phyloP scores from a whole-genome alignment of 139 green algal species.

The Tetradesmus lagerheimii region DNA sequence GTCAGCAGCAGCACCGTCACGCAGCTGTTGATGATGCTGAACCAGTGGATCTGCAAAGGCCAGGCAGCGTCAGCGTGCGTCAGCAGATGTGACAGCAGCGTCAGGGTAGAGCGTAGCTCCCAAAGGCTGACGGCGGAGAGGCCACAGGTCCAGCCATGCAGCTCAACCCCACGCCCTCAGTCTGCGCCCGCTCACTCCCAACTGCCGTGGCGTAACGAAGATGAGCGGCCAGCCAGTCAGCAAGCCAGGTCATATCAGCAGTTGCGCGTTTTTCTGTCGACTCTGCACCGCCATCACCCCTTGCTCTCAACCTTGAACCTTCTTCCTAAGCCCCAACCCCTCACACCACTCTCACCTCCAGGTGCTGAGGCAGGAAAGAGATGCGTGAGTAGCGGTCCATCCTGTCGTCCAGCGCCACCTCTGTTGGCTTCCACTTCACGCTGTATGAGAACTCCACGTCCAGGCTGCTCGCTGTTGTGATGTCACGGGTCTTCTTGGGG shows the following conservation, averaged over 20 bases:
- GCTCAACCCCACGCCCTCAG: too few species aligned
- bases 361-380: constrained; percentile 93
- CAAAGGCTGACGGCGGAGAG: too few species aligned
- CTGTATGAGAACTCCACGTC: constrained; percentile 87
- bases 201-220: too few species aligned
- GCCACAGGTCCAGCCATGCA: too few species aligned
- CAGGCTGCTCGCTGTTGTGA: constrained; percentile 61
- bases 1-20: constrained; percentile 97
- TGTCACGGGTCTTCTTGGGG: constrained; percentile 80
- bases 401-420: constrained; percentile 79
- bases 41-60: constrained; percentile 94
- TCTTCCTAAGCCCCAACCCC: background rate
- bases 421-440: constrained; percentile 85
- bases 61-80: background rate
- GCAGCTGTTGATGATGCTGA: constrained; percentile 97
- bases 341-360: constrained; percentile 76
- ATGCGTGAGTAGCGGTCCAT: constrained; percentile 95
- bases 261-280: too few species aligned
- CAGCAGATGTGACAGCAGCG: background rate
- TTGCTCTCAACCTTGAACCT: background rate
- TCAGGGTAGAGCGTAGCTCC: background rate
- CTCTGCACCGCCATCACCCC: too few species aligned
- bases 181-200: too few species aligned
- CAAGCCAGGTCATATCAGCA: too few species aligned
- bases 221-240: too few species aligned